A percentile compares a stretch with the other conserved stretches of the same genome.
Evolutionary conservation across 1,284 basidiomycete species (phyloP).

Genomic region (Gomphus bonarii): DNA sequence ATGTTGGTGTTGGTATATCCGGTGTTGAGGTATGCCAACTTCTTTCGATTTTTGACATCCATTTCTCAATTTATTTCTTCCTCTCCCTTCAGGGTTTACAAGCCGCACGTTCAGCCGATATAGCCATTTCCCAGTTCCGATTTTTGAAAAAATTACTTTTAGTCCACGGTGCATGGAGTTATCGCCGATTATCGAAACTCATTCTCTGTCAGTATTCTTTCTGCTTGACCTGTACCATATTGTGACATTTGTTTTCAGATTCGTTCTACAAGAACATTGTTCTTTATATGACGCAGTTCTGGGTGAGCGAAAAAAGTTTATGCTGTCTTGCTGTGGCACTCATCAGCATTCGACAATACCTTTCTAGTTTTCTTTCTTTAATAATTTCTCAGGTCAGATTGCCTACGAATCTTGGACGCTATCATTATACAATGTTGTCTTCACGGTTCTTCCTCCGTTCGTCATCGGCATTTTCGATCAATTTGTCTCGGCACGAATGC

Average conservation of each 20-base stretch:
- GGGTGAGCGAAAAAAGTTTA: constrained; percentile 51
- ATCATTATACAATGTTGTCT: constrained; percentile 87
- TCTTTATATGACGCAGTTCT: constrained; percentile 96
- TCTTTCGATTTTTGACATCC: not conserved
- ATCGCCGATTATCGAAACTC: constrained; percentile 88
- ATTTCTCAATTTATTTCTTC: not conserved
- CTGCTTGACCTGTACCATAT: not conserved
- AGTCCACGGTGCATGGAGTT: constrained; percentile 98
- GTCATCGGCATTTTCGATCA: constrained; percentile 98
- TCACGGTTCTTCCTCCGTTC: constrained; percentile 91
- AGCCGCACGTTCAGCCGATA: constrained; percentile 93
- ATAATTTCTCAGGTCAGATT: constrained; percentile 98
- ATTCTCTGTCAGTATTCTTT: constrained; percentile 71
- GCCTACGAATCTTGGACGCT: constrained; percentile 98
- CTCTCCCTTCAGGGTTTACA: constrained; percentile 80
- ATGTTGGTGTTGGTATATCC: constrained; percentile 96
- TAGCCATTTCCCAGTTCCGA: constrained; percentile 98
- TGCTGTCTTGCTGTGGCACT: not conserved
- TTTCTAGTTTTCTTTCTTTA: constrained; percentile 88
- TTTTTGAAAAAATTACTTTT: constrained; percentile 92
- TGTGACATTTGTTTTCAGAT: constrained; percentile 33
- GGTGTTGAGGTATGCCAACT: constrained; percentile 78
- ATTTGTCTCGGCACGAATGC: constrained; percentile 91
- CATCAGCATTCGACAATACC: not conserved
- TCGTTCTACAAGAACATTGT: constrained; percentile 98